These are phyloP conservation scores for Tricholoma sp. DNA, from an alignment of 768 basidiomycete species.

Conservation along the genomic window DNA sequence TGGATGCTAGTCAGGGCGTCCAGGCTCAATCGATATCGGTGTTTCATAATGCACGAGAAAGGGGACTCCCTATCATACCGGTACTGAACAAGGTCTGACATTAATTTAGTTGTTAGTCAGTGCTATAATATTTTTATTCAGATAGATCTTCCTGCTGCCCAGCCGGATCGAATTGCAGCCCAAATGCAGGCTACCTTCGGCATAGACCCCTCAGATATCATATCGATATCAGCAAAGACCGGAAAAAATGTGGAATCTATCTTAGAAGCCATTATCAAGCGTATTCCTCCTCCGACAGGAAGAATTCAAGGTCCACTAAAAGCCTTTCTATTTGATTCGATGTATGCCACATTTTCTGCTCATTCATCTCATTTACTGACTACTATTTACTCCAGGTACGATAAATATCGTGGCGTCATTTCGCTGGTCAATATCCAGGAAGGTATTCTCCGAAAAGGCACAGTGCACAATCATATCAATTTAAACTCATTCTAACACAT, in stretches of 20 bases:
- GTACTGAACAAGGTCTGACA: constrained; percentile 81
- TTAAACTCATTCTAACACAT: not conserved
- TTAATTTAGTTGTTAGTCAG: not conserved
- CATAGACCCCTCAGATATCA: constrained; percentile 65
- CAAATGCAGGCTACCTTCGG: constrained; percentile 85
- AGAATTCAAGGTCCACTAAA: constrained; percentile 52
- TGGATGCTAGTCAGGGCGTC: constrained; percentile 96
- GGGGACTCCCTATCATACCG: constrained; percentile 79
- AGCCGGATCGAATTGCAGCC: constrained; percentile 71
- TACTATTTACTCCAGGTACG: constrained; percentile 56
- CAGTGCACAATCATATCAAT: constrained; percentile 4
- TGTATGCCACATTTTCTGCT: constrained; percentile 42
- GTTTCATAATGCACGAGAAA: constrained; percentile 81
- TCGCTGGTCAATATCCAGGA: constrained; percentile 80
- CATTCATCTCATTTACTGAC: constrained; percentile 1
- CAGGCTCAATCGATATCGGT: constrained; percentile 98
- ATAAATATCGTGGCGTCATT: constrained; percentile 93
- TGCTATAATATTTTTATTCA: constrained; percentile 23
- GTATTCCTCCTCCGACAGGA: constrained; percentile 78
- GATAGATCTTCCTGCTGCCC: constrained; percentile 91
- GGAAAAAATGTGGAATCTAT: constrained; percentile 79
- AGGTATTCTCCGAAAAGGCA: constrained; percentile 77
- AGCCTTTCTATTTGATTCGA: constrained; percentile 90
- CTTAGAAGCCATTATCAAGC: constrained; percentile 73
- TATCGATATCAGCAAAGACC: constrained; percentile 89